Percentiles rank a stretch among this genome's conserved stretches.
These are phyloP conservation scores for Apophysomyces sp. DNA, from an alignment of 371 early-diverging fungal genomes.

Conservation along the genomic window DNA sequence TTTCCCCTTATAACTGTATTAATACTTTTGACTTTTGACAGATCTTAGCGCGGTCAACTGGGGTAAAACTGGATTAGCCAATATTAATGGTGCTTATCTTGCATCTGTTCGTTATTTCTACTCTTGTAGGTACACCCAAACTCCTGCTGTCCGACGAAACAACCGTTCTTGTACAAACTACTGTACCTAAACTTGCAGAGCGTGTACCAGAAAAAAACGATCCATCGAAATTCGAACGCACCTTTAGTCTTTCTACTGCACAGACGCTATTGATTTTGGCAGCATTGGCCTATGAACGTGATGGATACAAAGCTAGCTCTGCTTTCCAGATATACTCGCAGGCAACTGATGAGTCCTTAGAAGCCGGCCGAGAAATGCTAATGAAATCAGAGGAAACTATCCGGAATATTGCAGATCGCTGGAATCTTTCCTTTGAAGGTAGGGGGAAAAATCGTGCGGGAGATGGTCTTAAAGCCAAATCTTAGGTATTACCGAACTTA, in stretches of 20 bases:
- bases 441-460: too few relatives aligned
- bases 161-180: conserved; percentile 5
- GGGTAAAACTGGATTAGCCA: too few relatives aligned
- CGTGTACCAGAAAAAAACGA: too few relatives aligned
- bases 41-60: too few relatives aligned
- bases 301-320: conserved; percentile 27
- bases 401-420: conserved; percentile 7
- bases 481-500: conserved; percentile 39
- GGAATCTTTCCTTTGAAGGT: conserved; percentile 32
- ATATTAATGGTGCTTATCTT: too few relatives aligned
- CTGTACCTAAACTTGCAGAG: conserved; percentile 2
- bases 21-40: too few relatives aligned
- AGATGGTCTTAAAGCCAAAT: too few relatives aligned
- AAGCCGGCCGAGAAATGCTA: not conserved
- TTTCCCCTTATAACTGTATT: too few relatives aligned
- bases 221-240: not conserved
- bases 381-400: conserved; percentile 17
- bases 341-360: not conserved
- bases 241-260: conserved; percentile 22
- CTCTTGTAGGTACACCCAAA: conserved; percentile 6
- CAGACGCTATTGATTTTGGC: conserved; percentile 16
- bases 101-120: too few relatives aligned
- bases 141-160: conserved; percentile 10
- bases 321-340: too few relatives aligned
- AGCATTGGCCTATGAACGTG: conserved; percentile 34